phyloP scores from a whole-genome alignment of 176 grass and related monocot species.

The bread wheat (Triticum aestivum) region DNA sequence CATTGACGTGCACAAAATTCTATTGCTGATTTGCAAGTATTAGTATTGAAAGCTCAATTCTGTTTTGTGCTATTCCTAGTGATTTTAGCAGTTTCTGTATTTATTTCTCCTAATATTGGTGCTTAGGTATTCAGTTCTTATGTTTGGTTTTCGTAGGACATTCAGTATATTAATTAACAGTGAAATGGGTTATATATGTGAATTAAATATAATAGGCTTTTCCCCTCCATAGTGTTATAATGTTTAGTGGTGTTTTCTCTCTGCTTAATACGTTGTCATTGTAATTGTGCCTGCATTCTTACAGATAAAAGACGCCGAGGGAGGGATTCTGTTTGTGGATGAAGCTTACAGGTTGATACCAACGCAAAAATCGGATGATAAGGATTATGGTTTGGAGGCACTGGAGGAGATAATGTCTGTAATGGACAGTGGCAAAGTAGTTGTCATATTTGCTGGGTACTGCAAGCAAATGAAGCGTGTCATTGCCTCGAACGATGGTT shows the following conservation, averaged over 20 bases:
- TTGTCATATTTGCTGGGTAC: constrained; percentile 93
- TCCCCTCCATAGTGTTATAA: neutral
- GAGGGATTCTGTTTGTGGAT: constrained; percentile 92
- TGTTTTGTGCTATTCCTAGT: neutral
- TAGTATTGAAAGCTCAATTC: neutral
- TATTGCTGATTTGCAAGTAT: neutral
- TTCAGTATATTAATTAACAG: neutral
- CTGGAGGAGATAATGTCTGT: constrained; percentile 99
- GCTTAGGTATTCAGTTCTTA: neutral
- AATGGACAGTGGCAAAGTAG: constrained; percentile 88
- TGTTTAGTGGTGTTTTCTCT: neutral
- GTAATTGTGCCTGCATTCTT: neutral
- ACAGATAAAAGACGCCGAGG: constrained; percentile 89
- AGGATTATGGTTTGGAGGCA: constrained; percentile 97
- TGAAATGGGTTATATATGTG: neutral
- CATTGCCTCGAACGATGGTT: constrained; percentile 86
- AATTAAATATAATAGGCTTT: neutral
- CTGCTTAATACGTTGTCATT: constrained; percentile 7
- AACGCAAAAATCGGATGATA: constrained; percentile 83
- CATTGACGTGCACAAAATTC: neutral
- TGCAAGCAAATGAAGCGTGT: constrained; percentile 90
- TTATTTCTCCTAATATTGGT: neutral
- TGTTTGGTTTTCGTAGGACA: neutral
- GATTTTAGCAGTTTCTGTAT: neutral
- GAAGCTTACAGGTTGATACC: constrained; percentile 98